Conservation (phyloP, 495 filamentous ascomycete species). For the Terfezia boudieri region DNA sequence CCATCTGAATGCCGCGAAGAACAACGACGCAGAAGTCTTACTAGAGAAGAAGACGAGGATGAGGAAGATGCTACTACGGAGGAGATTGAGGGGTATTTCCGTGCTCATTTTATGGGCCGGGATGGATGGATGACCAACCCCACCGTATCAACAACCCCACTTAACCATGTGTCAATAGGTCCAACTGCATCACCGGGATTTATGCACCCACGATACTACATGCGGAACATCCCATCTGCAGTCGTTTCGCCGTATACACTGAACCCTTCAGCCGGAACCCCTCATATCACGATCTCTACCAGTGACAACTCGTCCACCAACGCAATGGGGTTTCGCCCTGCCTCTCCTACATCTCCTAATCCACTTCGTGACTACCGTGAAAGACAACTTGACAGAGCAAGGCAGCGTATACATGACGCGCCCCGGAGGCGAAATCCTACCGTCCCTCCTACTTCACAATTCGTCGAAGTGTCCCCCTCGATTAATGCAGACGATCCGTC, state of each 20-base stretch:
- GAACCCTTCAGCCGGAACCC: too few species aligned
- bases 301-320: too few species aligned
- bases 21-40: conserved; percentile 4
- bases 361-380: conserved; percentile 17
- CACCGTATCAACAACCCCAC: too few species aligned
- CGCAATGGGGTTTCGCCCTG: too few species aligned
- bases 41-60: conserved; percentile 9
- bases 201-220: not conserved
- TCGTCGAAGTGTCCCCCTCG: too few species aligned
- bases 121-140: too few species aligned
- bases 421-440: conserved; percentile 16
- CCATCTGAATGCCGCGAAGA: conserved; percentile 10
- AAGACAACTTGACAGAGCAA: conserved; percentile 8
- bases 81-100: not conserved
- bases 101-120: not conserved
- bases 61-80: conserved; percentile 8
- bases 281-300: too few species aligned
- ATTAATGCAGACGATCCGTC: too few species aligned
- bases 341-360: not conserved
- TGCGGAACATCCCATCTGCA: not conserved
- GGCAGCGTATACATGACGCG: conserved; percentile 13
- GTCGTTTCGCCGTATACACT: not conserved
- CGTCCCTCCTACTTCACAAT: not conserved
- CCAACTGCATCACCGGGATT: not conserved
- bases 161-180: not conserved